phyloP scores from a whole-genome alignment of 352 stramenopile species.

The Pythium vanterpoolii region DNA sequence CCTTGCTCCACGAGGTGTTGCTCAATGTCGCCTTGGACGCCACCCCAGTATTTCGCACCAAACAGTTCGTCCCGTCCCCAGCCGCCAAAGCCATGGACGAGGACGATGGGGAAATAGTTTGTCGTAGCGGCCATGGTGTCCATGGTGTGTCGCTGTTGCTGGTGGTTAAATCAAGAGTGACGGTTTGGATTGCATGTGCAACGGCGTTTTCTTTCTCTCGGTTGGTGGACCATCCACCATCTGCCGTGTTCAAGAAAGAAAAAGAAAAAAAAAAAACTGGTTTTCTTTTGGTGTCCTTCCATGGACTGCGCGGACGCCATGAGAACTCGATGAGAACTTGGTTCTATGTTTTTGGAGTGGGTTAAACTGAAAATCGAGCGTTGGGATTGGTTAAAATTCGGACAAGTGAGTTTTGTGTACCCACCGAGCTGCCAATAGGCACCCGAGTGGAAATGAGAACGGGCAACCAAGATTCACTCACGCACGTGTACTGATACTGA shows the following conservation, averaged over 20 bases:
- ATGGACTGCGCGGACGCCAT: background rate
- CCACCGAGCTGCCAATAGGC: background rate
- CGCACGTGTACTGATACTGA: background rate
- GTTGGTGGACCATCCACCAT: too few relatives aligned
- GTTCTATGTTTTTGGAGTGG: background rate
- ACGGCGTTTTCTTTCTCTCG: too few relatives aligned
- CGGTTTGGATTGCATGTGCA: too few relatives aligned
- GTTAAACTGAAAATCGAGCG: background rate
- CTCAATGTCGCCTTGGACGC: constrained; percentile 22
- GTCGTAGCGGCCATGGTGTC: constrained; percentile 8
- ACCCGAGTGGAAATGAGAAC: too few relatives aligned
- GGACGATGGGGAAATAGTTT: constrained; percentile 27
- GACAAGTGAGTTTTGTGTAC: background rate
- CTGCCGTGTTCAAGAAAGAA: background rate
- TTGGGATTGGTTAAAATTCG: background rate
- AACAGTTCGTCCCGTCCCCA: constrained; percentile 22
- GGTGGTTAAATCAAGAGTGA: too few relatives aligned
- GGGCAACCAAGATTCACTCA: background rate
- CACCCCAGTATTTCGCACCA: constrained; percentile 27
- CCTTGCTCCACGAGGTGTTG: constrained; percentile 28
- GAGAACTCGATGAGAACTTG: too few relatives aligned
- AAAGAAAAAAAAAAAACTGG: background rate
- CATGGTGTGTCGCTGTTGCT: background rate
- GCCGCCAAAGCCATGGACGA: constrained; percentile 30
- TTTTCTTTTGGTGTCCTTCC: background rate